phyloP scores from a whole-genome alignment of 306 rosid genomes.

The Quercus bicolor region DNA sequence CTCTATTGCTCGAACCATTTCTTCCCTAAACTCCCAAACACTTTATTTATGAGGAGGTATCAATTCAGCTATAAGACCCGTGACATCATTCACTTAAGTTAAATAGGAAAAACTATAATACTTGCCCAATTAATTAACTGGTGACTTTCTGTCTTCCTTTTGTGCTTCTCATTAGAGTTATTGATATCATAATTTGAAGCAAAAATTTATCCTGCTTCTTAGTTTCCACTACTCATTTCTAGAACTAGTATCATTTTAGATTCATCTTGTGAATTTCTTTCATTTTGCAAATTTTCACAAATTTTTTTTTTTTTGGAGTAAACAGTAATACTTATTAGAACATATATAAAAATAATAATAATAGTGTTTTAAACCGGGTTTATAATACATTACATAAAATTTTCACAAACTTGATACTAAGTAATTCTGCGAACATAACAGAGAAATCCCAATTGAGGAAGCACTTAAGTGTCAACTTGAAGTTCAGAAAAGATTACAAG shows the following conservation, averaged over 20 bases:
- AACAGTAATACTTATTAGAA: no score
- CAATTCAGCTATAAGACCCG: rapidly evolving
- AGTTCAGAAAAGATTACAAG: conserved; percentile 74
- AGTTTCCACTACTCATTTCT: not conserved
- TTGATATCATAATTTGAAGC: not conserved
- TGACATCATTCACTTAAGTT: no score
- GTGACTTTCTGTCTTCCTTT: no score
- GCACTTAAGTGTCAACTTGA: conserved; percentile 60
- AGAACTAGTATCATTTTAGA: not conserved
- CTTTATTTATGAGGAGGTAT: no score
- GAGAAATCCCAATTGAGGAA: conserved; percentile 62
- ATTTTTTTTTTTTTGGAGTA: no score
- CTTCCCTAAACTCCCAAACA: no score
- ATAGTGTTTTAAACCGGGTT: no score
- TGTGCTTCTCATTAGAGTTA: not conserved
- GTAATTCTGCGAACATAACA: conserved; percentile 22
- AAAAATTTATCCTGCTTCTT: not conserved
- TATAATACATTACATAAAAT: not conserved
- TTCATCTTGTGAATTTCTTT: not conserved
- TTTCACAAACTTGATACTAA: conserved; percentile 13
- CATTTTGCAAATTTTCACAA: not conserved
- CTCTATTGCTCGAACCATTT: rapidly evolving
- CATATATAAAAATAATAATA: no score
- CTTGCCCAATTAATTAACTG: no score
- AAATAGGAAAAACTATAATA: no score